Evolutionary conservation across 2,329 filamentous ascomycete species (phyloP), one percentile per base, ranked within the genome.

Genomic region (Chaetoscypha palmicola): DNA sequence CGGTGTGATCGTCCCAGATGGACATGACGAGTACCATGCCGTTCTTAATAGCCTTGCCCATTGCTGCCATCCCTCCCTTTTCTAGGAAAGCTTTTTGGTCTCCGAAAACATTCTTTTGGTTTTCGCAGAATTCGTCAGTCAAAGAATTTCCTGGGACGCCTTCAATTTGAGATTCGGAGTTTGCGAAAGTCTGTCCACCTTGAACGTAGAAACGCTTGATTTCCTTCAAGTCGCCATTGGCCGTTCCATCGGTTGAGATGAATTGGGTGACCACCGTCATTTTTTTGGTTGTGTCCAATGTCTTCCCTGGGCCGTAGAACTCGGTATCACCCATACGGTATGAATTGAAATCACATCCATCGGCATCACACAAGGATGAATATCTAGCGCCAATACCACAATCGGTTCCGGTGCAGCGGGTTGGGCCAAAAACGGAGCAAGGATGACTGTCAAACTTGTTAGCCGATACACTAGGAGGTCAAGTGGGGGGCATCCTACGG

Each of bases 21-120:
- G 69, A 73, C 72, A 84, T 73, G 56, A 82, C 79, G 10, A 85
- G 69, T 37, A 83, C 80, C 74, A 83, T 79, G 35, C 56, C 56
- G 24, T 76, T 60, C 9, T 63, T 61, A 41, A 84, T 65, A 21
- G 76, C 77, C 1, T 66, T 60, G 47, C 72, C 69, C 70, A 84
- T 77, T 22, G 62, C 63, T 5, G 66, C 61, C 51, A 80, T 61
- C 24, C 79, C 81, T 43, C 79, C 80, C 38, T 74, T 68, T 31
- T 66, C 58, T 26, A 64, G 59, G 65, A 80, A 84, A 43, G 66
- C 61, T 49, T 72, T 64, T 38, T 66, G 64, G 58, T 80, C 78
- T 26, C 66, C 70, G 52, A 81, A 81, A 31, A 65, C 67, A 24
- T 60, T 62, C 68, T 79, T 77, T 59, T 78, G 71, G 4, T 65